Conservation (phyloP, 1,139 yeast genomes). For the Sugiyamaella novakii region DNA sequence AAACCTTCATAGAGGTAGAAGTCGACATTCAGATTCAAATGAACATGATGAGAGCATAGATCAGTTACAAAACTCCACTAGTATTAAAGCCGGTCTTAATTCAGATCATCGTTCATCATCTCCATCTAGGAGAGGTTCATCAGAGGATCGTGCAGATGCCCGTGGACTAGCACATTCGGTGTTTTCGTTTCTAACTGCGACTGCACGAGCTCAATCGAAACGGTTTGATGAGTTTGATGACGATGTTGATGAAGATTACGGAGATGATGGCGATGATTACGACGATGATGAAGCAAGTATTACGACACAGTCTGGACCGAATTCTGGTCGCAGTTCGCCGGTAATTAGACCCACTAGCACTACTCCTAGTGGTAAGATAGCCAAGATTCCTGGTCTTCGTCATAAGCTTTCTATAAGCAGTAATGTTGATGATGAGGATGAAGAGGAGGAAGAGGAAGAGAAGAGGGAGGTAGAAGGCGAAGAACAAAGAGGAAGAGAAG, state of each 20-base stretch:
- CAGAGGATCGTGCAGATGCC: slow-evolving; percentile 26
- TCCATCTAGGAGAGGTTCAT: slow-evolving; percentile 8
- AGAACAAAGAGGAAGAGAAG: neutral
- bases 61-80: neutral
- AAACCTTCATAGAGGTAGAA: slow-evolving; percentile 3
- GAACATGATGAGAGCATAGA: slow-evolving; percentile 7
- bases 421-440: slow-evolving; percentile 6
- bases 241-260: slow-evolving; percentile 32
- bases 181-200: slow-evolving; percentile 34
- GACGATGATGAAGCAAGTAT: slow-evolving; percentile 25
- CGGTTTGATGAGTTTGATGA: slow-evolving; percentile 34
- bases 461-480: neutral
- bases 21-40: neutral
- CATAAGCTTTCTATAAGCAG: slow-evolving; percentile 14
- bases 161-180: slow-evolving; percentile 19
- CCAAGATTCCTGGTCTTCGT: neutral
- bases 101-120: slow-evolving; percentile 1
- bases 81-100: slow-evolving; percentile 1
- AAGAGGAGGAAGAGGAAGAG: neutral
- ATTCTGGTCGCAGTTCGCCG: slow-evolving; percentile 5
- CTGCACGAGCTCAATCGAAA: slow-evolving; percentile 28
- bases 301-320: slow-evolving; percentile 1
- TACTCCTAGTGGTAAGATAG: neutral
- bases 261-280: slow-evolving; percentile 27
- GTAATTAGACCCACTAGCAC: neutral